These are phyloP conservation scores for Russula foetens DNA, from an alignment of 768 basidiomycete genomes.

Conservation along the genomic window DNA sequence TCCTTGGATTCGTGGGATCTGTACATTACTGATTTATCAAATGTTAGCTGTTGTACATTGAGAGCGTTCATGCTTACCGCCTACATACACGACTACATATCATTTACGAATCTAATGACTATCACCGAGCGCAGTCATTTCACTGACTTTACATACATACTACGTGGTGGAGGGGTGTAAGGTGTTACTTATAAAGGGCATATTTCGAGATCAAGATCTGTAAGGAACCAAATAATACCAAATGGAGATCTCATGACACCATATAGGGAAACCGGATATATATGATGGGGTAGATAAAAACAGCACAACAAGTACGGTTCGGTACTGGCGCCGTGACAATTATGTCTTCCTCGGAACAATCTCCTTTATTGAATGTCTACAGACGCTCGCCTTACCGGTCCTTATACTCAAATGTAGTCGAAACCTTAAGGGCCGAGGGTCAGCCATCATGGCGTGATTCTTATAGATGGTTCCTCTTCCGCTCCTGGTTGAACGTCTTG, in stretches of 20 bases:
- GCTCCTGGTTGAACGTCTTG: constrained; percentile 66
- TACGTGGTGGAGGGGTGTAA: not conserved
- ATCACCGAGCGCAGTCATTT: not conserved
- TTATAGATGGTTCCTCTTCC: constrained; percentile 51
- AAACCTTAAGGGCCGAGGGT: constrained; percentile 45
- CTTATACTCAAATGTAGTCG: constrained; percentile 30
- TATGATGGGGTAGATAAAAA: too few species aligned
- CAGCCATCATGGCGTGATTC: constrained; percentile 56
- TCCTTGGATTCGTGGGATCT: not conserved
- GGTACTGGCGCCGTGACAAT: too few species aligned
- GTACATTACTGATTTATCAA: not conserved
- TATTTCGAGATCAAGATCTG: not conserved
- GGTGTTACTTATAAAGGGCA: not conserved
- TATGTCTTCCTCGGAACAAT: constrained; percentile 13
- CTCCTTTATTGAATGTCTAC: constrained; percentile 20
- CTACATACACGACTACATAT: not conserved
- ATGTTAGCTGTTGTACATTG: not conserved
- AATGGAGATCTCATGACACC: too few species aligned
- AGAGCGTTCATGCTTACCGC: not conserved
- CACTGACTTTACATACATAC: not conserved
- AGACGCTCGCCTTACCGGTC: constrained; percentile 17
- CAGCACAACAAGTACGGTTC: too few species aligned
- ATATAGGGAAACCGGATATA: too few species aligned
- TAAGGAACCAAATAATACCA: too few species aligned
- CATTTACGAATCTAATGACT: not conserved